Evolutionary conservation across 331 rosid species (phyloP), one percentile per base, ranked within the genome.

Genomic region (Ulmus americana): DNA sequence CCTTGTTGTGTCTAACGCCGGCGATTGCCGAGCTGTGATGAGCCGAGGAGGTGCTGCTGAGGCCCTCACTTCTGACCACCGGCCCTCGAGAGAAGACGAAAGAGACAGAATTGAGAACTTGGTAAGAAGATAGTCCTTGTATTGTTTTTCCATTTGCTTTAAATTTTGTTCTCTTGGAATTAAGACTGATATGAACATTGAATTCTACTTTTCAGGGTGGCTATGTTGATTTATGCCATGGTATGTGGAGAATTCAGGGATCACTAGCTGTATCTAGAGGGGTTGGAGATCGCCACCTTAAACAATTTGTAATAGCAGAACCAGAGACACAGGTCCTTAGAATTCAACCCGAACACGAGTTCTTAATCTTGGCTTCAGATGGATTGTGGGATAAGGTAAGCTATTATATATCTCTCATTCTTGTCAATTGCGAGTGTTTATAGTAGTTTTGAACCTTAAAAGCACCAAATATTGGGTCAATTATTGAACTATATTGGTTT

Each of bases 321-420:
- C 97, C 97, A 7, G 97, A 88, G 71, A 91, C 85, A 42, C 85
- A 69, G 71, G 75, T 83, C 51, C 63, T 91, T 65, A 57, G 48
- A 10, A 80, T 91, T 60, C 75, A 76, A 74, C 79, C 90, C 16
- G 80, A 83, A 44, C 83, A 86, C 55, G 97, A 91, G 79, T 84
- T 91, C 67, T 70, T 91, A 70, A 86, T 91, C 68, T 73, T 91
- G 74, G 97, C 96, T 71, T 91, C 97, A 0, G 97, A 91, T 38
- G 97, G 97, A 56, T 77, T 91, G 65, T 91, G 97, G 97, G 97
- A 91, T 75, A 91, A 82, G 88, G 96, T 90, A 79, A 54, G 52
- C 1, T 7, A 14, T 52, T 9, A 11, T 1, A 9, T 22, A n/a
- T 41, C 18, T 9, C 9, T 20, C 62, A 5, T 43, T 42, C 43